Evolutionary conservation across 176 grass and related monocot species (phyloP).

Genomic region (Echinochloa phyllopogon): DNA sequence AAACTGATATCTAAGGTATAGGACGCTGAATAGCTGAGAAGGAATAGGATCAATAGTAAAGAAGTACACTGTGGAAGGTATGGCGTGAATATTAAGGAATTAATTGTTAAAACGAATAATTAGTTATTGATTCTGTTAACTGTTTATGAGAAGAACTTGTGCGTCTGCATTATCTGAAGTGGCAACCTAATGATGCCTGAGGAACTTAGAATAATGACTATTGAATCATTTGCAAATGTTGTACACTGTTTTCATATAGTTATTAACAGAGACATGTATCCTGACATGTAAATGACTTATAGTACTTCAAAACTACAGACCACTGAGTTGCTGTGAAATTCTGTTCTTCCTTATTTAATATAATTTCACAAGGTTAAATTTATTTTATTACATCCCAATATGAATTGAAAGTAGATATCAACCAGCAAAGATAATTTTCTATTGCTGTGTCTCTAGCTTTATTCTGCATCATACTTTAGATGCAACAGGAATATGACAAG

Average conservation of each 20-base stretch:
- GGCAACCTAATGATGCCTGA: neutral
- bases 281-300: neutral
- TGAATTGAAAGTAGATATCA: neutral
- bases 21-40: neutral
- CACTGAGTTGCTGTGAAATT: neutral
- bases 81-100: neutral
- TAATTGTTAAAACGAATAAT: neutral
- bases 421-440: neutral
- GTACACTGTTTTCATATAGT: neutral
- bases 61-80: neutral
- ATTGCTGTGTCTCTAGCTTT: neutral
- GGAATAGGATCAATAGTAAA: neutral
- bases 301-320: neutral
- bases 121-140: neutral
- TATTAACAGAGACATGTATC: slow-evolving; percentile 10
- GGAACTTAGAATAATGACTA: neutral
- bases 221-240: slow-evolving; percentile 20
- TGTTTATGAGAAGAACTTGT: neutral
- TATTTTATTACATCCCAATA: neutral
- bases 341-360: neutral
- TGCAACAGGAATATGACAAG: neutral
- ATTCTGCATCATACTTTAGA: neutral
- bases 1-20: neutral
- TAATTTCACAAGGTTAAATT: neutral
- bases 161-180: neutral